Evolutionary conservation across 768 basidiomycete genomes (phyloP).

Genomic region (Serpula lacrymans): DNA sequence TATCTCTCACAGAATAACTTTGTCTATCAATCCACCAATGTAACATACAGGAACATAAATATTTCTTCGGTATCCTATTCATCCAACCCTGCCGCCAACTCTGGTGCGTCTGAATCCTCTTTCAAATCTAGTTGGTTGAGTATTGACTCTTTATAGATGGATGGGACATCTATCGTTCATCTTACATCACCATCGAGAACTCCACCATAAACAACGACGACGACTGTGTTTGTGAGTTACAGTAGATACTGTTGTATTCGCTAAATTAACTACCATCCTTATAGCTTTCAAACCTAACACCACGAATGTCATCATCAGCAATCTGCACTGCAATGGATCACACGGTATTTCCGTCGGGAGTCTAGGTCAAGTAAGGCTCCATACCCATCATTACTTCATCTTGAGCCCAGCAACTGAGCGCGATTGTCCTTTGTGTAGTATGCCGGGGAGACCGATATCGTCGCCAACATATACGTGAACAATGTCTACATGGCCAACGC

Average conservation of each 20-base stretch:
- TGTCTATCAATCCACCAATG: constrained; percentile 34
- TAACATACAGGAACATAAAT: constrained; percentile 34
- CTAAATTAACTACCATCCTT: neutral
- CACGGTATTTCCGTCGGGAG: constrained; percentile 51
- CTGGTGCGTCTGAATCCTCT: too few relatives aligned
- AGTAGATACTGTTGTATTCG: neutral
- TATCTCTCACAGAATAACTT: constrained; percentile 31
- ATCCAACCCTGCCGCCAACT: constrained; percentile 26
- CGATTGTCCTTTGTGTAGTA: constrained; percentile 20
- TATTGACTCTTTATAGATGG: constrained; percentile 30
- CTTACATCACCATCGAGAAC: constrained; percentile 30
- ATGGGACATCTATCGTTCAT: constrained; percentile 48
- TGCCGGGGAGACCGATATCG: constrained; percentile 38
- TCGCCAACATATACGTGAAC: constrained; percentile 39
- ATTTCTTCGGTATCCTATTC: constrained; percentile 29
- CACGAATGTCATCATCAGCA: constrained; percentile 37
- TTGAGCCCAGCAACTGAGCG: neutral
- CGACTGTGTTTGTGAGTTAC: constrained; percentile 32
- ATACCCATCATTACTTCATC: neutral
- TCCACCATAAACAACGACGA: constrained; percentile 40
- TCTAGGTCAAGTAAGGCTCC: constrained; percentile 34
- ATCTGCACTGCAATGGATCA: constrained; percentile 42
- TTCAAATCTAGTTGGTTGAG: too few relatives aligned
- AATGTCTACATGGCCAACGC: constrained; percentile 45
- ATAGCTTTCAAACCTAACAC: constrained; percentile 45